Base-by-base conservation (phyloP, 805 yeast genomes). In the Suhomyces prunicola region DNA sequence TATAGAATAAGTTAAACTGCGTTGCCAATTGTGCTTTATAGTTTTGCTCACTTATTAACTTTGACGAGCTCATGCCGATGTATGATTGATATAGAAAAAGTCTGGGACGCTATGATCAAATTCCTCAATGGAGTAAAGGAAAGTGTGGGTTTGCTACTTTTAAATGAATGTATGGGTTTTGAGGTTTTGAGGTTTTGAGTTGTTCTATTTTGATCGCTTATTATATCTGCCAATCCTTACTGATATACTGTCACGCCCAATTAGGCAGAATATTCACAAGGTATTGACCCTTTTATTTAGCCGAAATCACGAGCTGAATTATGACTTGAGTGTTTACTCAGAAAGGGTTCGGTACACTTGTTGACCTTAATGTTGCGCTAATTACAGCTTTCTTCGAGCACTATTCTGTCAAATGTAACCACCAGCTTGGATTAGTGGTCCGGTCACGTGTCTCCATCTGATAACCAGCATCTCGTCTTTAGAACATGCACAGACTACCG, bases 1-100 rank as follows among this genome's bases (percentile, higher is more conserved):
- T 62, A 54, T 85, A 81, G 48, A 87, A 78, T 45, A 78, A 77
- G 58, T 85, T 84, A 66, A 85, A 87, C 47, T 86, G 83, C 40
- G 83, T 83, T 10, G 89, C 87, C 45, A 87, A 77, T 59, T 74
- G 73, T 13, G 82, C 82, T 48, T 73, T 74, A 15, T 71, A 67
- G 57, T 77, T 77, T 57, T 74, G 76, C 49, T 72, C 76, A 44
- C 55, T 58, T 29, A 54, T 50, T 9, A 58, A 51, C 42, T 54
- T 49, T 27, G 59, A 41, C 13, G 58, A 31, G 12, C 62, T 62
- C 68, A 62, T 61, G 29, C 13, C 23, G 36, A 22, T 26, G 19
- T 26, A n/a, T 29, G 12, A 29, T 13, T 29, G n/a, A 29, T 29
- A 12, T 29, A n/a, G n/a, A 29, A 6, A 29, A 12, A 29, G n/a